Conservation (phyloP, 257 asterid species). For the Solanum okadae region DNA sequence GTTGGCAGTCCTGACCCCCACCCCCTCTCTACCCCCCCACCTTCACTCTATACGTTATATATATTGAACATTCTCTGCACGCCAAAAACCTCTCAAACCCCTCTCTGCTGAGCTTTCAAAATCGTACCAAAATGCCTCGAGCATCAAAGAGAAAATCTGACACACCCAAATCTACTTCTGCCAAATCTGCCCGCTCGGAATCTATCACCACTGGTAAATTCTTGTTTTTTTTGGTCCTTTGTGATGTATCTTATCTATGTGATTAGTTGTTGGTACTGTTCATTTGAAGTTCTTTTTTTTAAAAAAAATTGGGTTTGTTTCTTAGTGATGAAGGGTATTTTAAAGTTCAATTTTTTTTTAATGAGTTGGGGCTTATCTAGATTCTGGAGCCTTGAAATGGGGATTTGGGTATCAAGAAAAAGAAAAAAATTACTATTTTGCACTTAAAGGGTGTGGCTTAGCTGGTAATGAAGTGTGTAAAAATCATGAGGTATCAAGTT, state of each 20-base stretch:
- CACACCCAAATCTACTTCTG: constrained; percentile 25
- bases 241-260: neutral
- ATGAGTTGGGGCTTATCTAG: neutral
- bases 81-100: neutral
- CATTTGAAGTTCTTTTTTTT: neutral
- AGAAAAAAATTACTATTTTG: neutral
- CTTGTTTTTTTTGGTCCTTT: neutral
- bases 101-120: neutral
- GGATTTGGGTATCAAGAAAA: neutral
- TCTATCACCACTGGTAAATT: constrained; percentile 47
- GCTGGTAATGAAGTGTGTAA: neutral
- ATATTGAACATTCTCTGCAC: constrained; percentile 1
- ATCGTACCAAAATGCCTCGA: constrained; percentile 38
- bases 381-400: neutral
- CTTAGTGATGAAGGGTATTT: neutral
- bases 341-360: neutral
- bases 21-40: neutral
- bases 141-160: constrained; percentile 70
- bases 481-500: neutral
- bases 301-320: neutral
- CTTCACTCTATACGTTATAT: neutral
- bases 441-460: neutral
- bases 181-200: constrained; percentile 37
- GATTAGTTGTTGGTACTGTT: neutral
- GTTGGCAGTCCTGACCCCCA: neutral